phyloP scores from a whole-genome alignment of 306 rosid genomes.

The Vigna nakashimae region DNA sequence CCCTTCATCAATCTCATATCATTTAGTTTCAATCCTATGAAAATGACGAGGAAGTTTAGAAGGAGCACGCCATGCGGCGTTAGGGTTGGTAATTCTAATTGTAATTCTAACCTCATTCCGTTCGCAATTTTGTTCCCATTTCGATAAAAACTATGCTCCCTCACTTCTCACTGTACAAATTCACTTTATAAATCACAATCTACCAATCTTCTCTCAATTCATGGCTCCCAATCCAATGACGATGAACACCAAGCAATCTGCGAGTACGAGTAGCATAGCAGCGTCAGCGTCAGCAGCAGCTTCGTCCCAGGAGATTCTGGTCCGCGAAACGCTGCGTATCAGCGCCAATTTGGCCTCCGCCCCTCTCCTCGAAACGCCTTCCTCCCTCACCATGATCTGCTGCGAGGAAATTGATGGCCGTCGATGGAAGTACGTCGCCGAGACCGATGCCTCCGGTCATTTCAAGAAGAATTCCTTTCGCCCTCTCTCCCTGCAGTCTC shows the following conservation, averaged over 20 bases:
- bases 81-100: background rate
- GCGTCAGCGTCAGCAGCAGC: background rate
- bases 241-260: constrained; percentile 60
- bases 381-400: constrained; percentile 66
- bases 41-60: too few relatives aligned
- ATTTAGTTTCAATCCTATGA: too few relatives aligned
- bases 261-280: background rate
- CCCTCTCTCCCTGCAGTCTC: constrained; percentile 68
- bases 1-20: too few relatives aligned
- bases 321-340: constrained; percentile 87
- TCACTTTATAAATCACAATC: too few relatives aligned
- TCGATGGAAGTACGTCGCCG: constrained; percentile 86
- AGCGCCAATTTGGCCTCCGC: constrained; percentile 76
- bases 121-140: background rate
- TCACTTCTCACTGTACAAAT: background rate
- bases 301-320: constrained; percentile 66
- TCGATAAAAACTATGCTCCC: constrained; percentile 37
- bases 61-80: too few relatives aligned
- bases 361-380: constrained; percentile 38
- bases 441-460: constrained; percentile 54
- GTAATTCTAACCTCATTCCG: background rate
- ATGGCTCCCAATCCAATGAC: constrained; percentile 64
- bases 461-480: constrained; percentile 76
- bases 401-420: constrained; percentile 92
- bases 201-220: background rate